Base-by-base conservation (phyloP, 2,329 filamentous ascomycete species). In the Paraphaeosphaeria sporulosa region DNA sequence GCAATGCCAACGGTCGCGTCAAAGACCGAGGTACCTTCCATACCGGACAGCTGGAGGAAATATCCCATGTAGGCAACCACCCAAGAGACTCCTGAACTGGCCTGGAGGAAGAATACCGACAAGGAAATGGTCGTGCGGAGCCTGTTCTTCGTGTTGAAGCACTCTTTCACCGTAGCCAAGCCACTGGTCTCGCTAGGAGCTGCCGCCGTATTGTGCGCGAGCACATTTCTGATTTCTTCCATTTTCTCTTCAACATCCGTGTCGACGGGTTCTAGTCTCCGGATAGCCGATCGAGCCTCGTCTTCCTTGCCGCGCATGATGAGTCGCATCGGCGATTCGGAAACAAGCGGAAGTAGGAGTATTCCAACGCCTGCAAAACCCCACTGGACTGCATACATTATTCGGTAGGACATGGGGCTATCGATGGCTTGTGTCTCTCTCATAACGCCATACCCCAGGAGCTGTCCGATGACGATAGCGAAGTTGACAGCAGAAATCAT, bases 291-390 rank as follows among this genome's bases (percentile, higher is more conserved):
- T 9, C n/a, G 40, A 43, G 40, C 40, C n/a, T 43, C 17, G n/a
- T 19, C n/a, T 7, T 86, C 77, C 43, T 82, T 83, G 30, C 86
- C 87, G 64, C 83, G 84, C 44, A 89, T 86, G 36, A 91, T 87
- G n/a, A 91, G 83, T 87, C 88, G 91, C 88, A 88, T 90, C 1
- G 88, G 88, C 13, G 85, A 87, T 72, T 90, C 88, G 91, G 81
- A 7, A 88, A 87, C 7, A 88, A 68, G 0, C 87, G 87, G 88
- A 89, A 91, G 78, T 8, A 30, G 8, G 4, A 30, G 27, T 30
- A 30, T 30, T 30, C 27, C 27, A 8, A 30, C 27, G 4, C 4
- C 27, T 30, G 27, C 27, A 8, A 30, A 30, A 30, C 27, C 27
- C 27, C 27, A 30, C 8, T 30, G 27, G 27, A 30, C 27, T 30